phyloP scores from a whole-genome alignment of 352 stramenopile species.

The Phytophthora vignae region DNA sequence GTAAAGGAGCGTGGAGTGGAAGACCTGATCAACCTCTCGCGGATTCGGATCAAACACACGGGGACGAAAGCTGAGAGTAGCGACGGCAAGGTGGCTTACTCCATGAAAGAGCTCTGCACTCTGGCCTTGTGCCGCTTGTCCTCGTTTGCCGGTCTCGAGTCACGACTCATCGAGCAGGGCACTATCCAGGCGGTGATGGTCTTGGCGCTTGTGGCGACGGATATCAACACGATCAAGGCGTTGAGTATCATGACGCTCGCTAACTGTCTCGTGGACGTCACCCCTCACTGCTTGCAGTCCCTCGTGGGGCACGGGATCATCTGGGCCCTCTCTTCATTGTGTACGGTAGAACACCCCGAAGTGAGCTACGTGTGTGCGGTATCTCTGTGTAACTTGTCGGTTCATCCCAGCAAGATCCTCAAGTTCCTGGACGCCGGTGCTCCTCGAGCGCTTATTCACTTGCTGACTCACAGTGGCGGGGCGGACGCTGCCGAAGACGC shows the following conservation, averaged over 20 bases:
- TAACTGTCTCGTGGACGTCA: constrained; percentile 73
- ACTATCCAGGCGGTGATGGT: constrained; percentile 77
- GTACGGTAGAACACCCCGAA: constrained; percentile 61
- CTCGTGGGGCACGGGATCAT: constrained; percentile 81
- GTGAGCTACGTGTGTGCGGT: constrained; percentile 68
- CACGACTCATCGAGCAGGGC: constrained; percentile 74
- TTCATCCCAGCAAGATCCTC: constrained; percentile 58
- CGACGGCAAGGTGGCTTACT: constrained; percentile 17
- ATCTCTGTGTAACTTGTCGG: constrained; percentile 82
- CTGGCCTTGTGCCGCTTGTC: constrained; percentile 75
- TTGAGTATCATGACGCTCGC: constrained; percentile 78
- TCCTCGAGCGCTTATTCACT: constrained; percentile 63
- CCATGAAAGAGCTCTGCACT: constrained; percentile 77
- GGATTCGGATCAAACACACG: constrained; percentile 46
- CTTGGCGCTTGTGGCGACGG: constrained; percentile 75
- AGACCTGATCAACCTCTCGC: constrained; percentile 73
- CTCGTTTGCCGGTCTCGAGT: constrained; percentile 67
- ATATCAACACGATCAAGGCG: constrained; percentile 69
- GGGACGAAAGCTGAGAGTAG: constrained; percentile 10
- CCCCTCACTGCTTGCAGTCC: constrained; percentile 65
- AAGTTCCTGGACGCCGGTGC: constrained; percentile 78
- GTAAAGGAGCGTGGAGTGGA: constrained; percentile 78
- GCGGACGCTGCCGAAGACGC: constrained; percentile 38
- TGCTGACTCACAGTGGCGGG: constrained; percentile 55
- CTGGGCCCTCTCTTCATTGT: constrained; percentile 78